These are phyloP conservation scores for Potentilla sterilis DNA, from an alignment of 306 rosid species.

Conservation along the genomic window DNA sequence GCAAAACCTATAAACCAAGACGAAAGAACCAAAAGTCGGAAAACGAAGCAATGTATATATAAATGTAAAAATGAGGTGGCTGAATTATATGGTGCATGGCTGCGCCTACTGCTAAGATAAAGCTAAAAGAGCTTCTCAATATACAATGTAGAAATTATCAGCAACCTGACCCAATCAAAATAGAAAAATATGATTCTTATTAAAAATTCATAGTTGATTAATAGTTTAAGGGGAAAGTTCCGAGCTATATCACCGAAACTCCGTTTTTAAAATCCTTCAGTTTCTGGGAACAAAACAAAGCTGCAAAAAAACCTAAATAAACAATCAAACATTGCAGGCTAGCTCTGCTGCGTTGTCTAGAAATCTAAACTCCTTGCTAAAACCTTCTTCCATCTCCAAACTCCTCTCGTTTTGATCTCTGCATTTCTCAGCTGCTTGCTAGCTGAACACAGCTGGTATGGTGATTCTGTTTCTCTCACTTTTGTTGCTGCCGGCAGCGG, in stretches of 20 bases:
- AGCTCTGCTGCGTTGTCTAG: neutral
- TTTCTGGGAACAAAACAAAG: neutral
- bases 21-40: neutral
- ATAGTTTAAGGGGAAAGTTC: neutral
- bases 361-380: neutral
- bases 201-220: neutral
- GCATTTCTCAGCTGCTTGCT: too few species aligned
- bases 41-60: neutral
- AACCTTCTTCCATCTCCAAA: neutral
- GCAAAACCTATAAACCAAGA: neutral
- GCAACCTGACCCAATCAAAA: neutral
- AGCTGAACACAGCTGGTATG: neutral
- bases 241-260: neutral
- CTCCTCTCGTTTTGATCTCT: neutral
- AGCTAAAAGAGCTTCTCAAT: neutral
- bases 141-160: neutral
- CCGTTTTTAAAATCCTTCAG: neutral
- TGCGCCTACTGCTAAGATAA: neutral
- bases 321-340: neutral
- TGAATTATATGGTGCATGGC: neutral
- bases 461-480: neutral
- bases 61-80: neutral
- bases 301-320: neutral
- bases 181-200: neutral
- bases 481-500: conserved; percentile 6